A percentile compares a stretch with the other conserved stretches of the same genome.
Evolutionary conservation across 192 early-diverging fungal genomes (phyloP).

Genomic region (Kickxella alabastrina): DNA sequence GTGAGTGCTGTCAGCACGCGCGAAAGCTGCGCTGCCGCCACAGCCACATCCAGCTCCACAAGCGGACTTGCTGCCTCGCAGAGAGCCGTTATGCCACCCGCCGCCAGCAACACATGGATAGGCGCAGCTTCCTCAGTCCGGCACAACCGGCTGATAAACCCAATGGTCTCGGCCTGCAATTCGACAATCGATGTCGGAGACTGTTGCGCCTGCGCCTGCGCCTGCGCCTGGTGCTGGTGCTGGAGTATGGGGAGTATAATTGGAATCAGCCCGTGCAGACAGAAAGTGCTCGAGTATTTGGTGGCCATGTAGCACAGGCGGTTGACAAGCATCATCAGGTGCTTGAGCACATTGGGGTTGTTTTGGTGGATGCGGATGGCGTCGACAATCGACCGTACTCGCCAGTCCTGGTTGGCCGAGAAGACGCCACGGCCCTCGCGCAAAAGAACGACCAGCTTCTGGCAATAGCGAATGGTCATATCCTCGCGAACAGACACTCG

Average conservation of each 20-base stretch:
- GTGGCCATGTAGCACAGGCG: conserved; percentile 44
- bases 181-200: conserved; percentile 3
- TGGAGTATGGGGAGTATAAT: conserved; percentile 26
- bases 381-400: conserved; percentile 39
- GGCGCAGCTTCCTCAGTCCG: conserved; percentile 31
- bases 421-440: conserved; percentile 49
- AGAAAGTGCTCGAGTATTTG: conserved; percentile 34
- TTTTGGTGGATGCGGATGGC: conserved; percentile 33
- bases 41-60: conserved; percentile 29
- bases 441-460: conserved; percentile 36
- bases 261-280: conserved; percentile 44
- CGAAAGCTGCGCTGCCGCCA: conserved; percentile 28
- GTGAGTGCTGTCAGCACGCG: conserved; percentile 36
- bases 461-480: conserved; percentile 30
- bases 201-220: conserved; percentile 1
- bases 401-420: conserved; percentile 46
- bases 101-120: conserved; percentile 47
- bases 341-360: conserved; percentile 22
- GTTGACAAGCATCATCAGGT: conserved; percentile 40
- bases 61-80: conserved; percentile 22
- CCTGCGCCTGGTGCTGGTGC: conserved; percentile 3
- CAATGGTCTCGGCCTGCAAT: conserved; percentile 31
- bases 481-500: conserved; percentile 34
- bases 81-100: conserved; percentile 39
- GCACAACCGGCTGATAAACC: conserved; percentile 38